phyloP scores from a whole-genome alignment of 345 rosid genomes.

The Carallia pectinifolia region DNA sequence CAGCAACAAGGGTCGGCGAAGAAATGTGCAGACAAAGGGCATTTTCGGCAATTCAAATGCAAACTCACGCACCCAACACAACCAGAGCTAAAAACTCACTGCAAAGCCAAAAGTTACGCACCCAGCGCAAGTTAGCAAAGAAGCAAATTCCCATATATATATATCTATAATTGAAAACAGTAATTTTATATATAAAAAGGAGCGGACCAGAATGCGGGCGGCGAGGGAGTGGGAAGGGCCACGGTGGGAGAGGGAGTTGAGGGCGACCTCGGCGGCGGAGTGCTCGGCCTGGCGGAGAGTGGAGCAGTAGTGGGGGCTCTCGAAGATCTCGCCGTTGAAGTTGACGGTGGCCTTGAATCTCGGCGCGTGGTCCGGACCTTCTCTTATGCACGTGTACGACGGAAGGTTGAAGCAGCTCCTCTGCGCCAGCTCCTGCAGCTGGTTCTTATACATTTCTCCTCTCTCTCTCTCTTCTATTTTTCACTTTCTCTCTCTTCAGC shows the following conservation, averaged over 20 bases:
- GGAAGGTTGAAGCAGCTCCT: constrained; percentile 99
- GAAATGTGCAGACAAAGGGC: background rate
- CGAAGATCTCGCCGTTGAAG: constrained; percentile 97
- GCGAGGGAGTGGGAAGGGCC: constrained; percentile 99
- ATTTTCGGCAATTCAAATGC: background rate
- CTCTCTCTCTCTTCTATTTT: background rate
- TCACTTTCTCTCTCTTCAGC: background rate
- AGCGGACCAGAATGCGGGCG: constrained; percentile 85
- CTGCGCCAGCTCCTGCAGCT: constrained; percentile 99
- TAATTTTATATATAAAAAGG: background rate
- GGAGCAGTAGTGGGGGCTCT: constrained; percentile 90
- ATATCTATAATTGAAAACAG: background rate
- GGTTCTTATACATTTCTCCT: constrained; percentile 93
- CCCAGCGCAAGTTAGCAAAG: constrained; percentile 6
- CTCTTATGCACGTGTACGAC: constrained; percentile 86
- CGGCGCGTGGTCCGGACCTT: constrained; percentile 99
- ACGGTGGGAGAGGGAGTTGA: constrained; percentile 82
- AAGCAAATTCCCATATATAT: background rate
- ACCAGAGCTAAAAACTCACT: too few species aligned
- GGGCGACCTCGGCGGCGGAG: constrained; percentile 99
- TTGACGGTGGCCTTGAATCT: constrained; percentile 94
- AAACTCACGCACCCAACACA: too few species aligned
- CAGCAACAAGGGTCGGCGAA: too few species aligned
- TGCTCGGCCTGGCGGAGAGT: constrained; percentile 99
- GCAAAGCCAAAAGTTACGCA: background rate